Evolutionary conservation across 2,329 filamentous ascomycete genomes (phyloP).

Genomic region (Chaetomiaceae sp.): DNA sequence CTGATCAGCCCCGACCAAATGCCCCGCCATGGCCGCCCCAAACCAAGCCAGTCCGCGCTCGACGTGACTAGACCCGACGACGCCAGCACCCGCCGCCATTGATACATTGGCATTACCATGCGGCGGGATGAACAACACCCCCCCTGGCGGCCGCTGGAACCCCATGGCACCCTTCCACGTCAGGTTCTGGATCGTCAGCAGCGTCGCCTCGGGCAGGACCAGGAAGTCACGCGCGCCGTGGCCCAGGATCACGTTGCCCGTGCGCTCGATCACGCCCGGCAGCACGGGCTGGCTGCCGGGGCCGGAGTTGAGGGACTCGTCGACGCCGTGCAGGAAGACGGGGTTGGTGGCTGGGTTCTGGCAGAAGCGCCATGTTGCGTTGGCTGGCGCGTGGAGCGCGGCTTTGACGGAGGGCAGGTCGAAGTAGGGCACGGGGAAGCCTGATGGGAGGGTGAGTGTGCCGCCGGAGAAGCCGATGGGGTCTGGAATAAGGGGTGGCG

Average conservation of each 20-base stretch:
- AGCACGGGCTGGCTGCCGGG: slow-evolving; percentile 7
- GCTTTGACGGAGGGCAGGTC: slow-evolving; percentile 7
- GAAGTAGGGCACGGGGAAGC: slow-evolving; percentile 8
- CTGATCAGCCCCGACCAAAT: slow-evolving; percentile 7
- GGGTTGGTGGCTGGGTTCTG: background rate
- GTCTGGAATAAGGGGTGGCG: background rate
- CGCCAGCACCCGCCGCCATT: background rate
- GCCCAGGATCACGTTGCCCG: slow-evolving; percentile 8
- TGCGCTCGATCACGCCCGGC: slow-evolving; percentile 4
- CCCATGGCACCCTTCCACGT: background rate
- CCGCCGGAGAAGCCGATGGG: slow-evolving; percentile 7
- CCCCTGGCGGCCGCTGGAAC: background rate
- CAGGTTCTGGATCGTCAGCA: slow-evolving; percentile 7
- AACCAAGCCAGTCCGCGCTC: slow-evolving; percentile 9
- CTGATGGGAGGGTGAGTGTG: background rate
- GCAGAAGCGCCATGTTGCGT: slow-evolving; percentile 9
- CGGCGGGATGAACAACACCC: background rate
- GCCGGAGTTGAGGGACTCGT: background rate
- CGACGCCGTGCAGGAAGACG: slow-evolving; percentile 1
- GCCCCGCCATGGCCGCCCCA: slow-evolving; percentile 6
- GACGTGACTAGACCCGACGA: slow-evolving; percentile 2
- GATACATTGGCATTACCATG: background rate
- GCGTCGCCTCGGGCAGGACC: background rate
- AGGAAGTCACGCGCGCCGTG: slow-evolving; percentile 5
- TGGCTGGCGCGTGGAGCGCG: slow-evolving; percentile 1